Evolutionary conservation across 306 rosid genomes (phyloP).

Genomic region (Cucurbita argyrosperma): DNA sequence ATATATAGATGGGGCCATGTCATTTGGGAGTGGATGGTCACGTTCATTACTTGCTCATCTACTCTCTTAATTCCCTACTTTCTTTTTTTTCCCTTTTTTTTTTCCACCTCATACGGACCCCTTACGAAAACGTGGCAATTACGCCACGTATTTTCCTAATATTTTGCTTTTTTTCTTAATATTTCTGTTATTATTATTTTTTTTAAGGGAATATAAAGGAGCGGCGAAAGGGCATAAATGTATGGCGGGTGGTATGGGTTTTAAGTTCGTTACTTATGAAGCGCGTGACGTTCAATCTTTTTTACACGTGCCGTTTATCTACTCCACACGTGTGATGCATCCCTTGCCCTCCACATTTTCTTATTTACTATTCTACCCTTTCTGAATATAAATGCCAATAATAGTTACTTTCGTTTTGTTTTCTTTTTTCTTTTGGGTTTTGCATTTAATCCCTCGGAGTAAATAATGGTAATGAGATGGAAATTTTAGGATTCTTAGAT

Average conservation of each 20-base stretch:
- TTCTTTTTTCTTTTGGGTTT: neutral
- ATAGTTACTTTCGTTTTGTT: neutral
- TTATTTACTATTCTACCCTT: neutral
- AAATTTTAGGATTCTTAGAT: neutral
- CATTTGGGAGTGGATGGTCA: neutral
- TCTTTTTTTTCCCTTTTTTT: neutral
- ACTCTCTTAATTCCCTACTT: neutral
- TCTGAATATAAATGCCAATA: neutral
- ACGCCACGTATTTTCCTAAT: neutral
- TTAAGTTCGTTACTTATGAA: neutral
- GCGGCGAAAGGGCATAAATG: slow-evolving; percentile 1
- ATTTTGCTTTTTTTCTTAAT: neutral
- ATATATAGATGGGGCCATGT: slow-evolving; percentile 6
- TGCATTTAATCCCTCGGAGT: neutral
- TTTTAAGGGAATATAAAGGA: too few species aligned
- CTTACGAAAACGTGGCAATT: neutral
- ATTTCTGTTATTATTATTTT: too few species aligned
- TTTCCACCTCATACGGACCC: neutral
- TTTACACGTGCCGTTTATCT: neutral
- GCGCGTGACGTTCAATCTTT: neutral
- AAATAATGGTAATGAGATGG: neutral
- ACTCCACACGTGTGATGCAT: neutral
- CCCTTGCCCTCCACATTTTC: neutral
- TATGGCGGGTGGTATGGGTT: slow-evolving; percentile 1
- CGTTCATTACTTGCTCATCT: neutral